Conservation (phyloP, 2,329 filamentous ascomycete species). For the Xylariaceae sp. region DNA sequence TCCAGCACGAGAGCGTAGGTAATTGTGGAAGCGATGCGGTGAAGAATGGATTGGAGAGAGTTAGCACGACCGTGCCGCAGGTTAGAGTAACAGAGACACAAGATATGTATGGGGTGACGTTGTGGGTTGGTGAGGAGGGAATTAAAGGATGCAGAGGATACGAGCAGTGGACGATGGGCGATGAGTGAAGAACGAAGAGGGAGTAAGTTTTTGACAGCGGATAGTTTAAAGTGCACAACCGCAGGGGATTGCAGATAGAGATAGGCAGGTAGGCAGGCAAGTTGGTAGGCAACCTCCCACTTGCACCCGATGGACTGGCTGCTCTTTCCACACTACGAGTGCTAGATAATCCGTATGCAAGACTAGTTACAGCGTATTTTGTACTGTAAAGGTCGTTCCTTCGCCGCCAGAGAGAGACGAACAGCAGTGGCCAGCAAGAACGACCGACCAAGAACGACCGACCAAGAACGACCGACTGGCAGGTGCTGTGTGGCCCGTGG, state of each 20-base stretch:
- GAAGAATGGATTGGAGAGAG: conserved; percentile 5
- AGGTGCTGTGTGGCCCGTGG: not conserved
- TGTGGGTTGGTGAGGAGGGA: conserved; percentile 13
- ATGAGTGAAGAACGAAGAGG: conserved; percentile 5
- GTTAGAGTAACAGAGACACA: conserved; percentile 6
- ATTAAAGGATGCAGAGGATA: conserved; percentile 15
- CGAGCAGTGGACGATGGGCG: conserved; percentile 12
- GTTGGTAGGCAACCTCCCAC: not conserved
- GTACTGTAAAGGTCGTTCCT: not conserved
- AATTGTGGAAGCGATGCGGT: conserved; percentile 3
- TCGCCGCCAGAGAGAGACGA: not conserved
- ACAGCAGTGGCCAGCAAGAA: not conserved
- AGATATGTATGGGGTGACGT: conserved; percentile 1
- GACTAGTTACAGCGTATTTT: not conserved
- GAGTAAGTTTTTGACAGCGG: conserved; percentile 12
- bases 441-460: not conserved
- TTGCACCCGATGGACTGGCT: not conserved
- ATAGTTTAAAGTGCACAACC: not conserved
- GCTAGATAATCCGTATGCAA: no score
- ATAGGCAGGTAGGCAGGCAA: not conserved
- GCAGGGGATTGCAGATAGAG: conserved; percentile 1
- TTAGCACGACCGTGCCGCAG: conserved; percentile 10
- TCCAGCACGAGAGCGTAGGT: not conserved
- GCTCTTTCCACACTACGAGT: no score
- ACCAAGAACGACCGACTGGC: not conserved